Base-by-base conservation (phyloP, 2,329 filamentous ascomycete species). In the Curvularia lunata region DNA sequence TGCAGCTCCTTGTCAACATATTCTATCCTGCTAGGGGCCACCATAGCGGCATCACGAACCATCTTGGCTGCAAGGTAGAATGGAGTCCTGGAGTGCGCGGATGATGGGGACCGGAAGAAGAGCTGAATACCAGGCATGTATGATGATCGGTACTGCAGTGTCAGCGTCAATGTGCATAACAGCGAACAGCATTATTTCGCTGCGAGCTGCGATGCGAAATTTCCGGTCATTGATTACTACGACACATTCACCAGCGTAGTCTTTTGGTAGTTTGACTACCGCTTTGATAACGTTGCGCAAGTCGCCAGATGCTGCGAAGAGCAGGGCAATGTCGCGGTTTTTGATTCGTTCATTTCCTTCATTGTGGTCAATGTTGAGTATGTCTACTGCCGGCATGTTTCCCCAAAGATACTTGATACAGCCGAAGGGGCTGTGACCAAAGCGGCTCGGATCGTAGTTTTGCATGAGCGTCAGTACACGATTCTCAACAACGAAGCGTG, bases 111-210 rank as follows among this genome's bases (percentile, higher is more conserved):
- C 21, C 0, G 71, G 66, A 0, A 81, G 19, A 4, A 75, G 50
- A 1, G 77, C 76, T 0, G 80, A 83, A 64, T 82, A 83, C 80
- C 80, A 83, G 4, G 81, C 8, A 62, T 82, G 79, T 1, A 80
- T 59, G 43, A 81, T 80, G 16, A 67, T 68, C 0, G 73, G 69
- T 2, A 67, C 59, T 0, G 71, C 73, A 5, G 58, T 56, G 0
- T 69, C 57, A 0, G 59, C 40, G 0, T 71, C 58, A 5, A 66
- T 55, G 1, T 55, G 13, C 7, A 74, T 53, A 0, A 72, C 71
- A 4, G 77, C 52, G 4, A 83, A 71, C 0, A 82, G 67, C 6
- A 83, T 52, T 4, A 80, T 75, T 12, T 58, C 57, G 56, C 81
- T 82, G 1, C 79, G 71, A 1, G 73, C 72, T 0, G 79, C 77